Evolutionary conservation across 139 green algal species (phyloP).

Genomic region (Edaphochlamys debaryana): DNA sequence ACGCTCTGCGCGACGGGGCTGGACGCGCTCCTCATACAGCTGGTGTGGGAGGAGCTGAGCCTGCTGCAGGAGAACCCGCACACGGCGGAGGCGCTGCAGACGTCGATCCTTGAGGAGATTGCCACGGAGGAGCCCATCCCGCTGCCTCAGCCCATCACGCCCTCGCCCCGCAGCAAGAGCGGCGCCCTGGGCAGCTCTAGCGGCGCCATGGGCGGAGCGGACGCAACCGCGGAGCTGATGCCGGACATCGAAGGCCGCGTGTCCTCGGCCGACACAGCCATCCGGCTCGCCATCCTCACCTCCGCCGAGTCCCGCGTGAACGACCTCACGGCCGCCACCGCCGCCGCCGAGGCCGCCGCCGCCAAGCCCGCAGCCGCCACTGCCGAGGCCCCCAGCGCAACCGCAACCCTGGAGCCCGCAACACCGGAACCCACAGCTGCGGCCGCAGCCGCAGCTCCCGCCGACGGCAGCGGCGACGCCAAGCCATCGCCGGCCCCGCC

Average conservation of each 20-base stretch:
- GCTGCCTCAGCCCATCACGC: not conserved
- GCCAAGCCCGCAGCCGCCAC: not conserved
- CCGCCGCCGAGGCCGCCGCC: not conserved
- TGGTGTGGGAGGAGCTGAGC: slow-evolving; percentile 38
- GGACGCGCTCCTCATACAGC: slow-evolving; percentile 18
- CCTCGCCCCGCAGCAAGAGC: too few relatives aligned
- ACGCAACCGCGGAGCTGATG: not conserved
- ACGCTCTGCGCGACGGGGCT: not conserved
- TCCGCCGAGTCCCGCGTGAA: not conserved
- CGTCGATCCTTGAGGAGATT: slow-evolving; percentile 9
- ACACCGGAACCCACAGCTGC: too few relatives aligned
- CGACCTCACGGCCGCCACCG: not conserved
- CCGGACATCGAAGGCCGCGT: slow-evolving; percentile 14
- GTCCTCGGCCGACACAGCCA: not conserved
- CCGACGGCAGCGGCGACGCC: too few relatives aligned
- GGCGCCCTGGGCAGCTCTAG: not conserved
- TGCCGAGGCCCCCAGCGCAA: too few relatives aligned
- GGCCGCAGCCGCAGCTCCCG: too few relatives aligned
- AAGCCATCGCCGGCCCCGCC: too few relatives aligned
- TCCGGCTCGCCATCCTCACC: not conserved
- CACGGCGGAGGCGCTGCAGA: not conserved
- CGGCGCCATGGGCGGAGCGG: not conserved
- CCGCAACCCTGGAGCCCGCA: too few relatives aligned
- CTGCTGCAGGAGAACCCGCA: not conserved
- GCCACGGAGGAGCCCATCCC: not conserved